phyloP scores from a whole-genome alignment of 2,329 filamentous ascomycete genomes.

The Drechslerella stenobrocha region DNA sequence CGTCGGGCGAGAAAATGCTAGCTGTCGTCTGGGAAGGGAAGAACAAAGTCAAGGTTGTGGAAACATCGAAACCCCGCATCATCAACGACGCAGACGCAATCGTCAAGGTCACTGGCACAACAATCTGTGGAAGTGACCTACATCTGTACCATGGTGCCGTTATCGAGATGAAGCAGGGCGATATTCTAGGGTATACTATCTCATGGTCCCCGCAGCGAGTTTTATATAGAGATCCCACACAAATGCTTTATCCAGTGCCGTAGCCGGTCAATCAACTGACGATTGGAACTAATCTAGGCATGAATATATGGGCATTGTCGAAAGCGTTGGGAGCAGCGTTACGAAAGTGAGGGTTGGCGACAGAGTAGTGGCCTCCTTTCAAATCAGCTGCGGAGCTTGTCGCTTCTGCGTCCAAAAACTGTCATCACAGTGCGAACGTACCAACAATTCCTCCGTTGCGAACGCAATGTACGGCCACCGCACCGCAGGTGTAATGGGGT shows the following conservation, averaged over 20 bases:
- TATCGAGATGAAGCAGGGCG: constrained; percentile 65
- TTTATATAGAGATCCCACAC: background rate
- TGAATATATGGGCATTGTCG: constrained; percentile 62
- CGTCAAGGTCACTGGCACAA: constrained; percentile 54
- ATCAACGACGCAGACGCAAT: constrained; percentile 53
- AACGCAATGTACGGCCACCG: constrained; percentile 77
- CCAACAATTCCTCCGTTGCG: constrained; percentile 71
- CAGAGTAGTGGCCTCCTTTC: constrained; percentile 81
- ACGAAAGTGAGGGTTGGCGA: constrained; percentile 64
- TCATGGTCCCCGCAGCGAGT: background rate
- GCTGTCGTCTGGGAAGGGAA: constrained; percentile 82
- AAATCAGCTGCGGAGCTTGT: constrained; percentile 70
- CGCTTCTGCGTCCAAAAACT: constrained; percentile 78
- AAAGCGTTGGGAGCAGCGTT: constrained; percentile 62
- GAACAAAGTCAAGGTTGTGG: constrained; percentile 71
- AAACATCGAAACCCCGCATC: constrained; percentile 53
- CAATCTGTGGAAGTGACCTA: constrained; percentile 65
- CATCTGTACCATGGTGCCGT: constrained; percentile 64
- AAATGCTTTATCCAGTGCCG: background rate
- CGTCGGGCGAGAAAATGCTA: constrained; percentile 69
- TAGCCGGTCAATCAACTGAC: background rate
- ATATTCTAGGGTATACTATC: constrained; percentile 63
- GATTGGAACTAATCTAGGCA: constrained; percentile 53
- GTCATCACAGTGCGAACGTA: constrained; percentile 77
- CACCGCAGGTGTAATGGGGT: constrained; percentile 67